These are phyloP conservation scores for Uronychia binucleata DNA, from an alignment of 73 alveolate species.

Conservation along the genomic window DNA sequence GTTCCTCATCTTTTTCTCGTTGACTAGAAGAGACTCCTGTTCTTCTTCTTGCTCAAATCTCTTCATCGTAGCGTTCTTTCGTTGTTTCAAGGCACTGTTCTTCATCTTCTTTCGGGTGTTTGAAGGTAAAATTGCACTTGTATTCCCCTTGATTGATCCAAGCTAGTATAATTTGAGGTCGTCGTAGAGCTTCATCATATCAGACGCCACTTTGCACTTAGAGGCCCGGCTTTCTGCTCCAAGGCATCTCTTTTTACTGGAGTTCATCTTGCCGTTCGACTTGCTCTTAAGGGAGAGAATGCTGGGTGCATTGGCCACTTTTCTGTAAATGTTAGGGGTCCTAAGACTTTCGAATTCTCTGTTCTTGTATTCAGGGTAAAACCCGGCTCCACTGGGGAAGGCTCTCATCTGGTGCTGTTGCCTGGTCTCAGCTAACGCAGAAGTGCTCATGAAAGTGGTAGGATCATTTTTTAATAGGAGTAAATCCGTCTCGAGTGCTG, in stretches of 20 bases:
- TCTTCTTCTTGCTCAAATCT: neutral
- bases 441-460: neutral
- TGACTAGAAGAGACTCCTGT: neutral
- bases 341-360: neutral
- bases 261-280: neutral
- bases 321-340: neutral
- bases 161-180: neutral
- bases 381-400: neutral
- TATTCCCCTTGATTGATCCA: neutral
- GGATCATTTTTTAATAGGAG: neutral
- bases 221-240: neutral
- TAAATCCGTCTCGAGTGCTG: neutral
- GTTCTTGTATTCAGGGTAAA: neutral
- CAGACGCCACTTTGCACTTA: neutral
- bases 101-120: neutral
- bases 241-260: neutral
- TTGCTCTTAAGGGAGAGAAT: neutral
- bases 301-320: neutral
- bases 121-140: neutral
- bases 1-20: neutral
- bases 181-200: neutral
- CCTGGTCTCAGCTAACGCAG: neutral
- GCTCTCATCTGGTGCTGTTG: neutral
- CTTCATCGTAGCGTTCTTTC: neutral
- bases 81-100: neutral